Evolutionary conservation across 306 rosid genomes (phyloP).

Genomic region (Purshia tridentata): DNA sequence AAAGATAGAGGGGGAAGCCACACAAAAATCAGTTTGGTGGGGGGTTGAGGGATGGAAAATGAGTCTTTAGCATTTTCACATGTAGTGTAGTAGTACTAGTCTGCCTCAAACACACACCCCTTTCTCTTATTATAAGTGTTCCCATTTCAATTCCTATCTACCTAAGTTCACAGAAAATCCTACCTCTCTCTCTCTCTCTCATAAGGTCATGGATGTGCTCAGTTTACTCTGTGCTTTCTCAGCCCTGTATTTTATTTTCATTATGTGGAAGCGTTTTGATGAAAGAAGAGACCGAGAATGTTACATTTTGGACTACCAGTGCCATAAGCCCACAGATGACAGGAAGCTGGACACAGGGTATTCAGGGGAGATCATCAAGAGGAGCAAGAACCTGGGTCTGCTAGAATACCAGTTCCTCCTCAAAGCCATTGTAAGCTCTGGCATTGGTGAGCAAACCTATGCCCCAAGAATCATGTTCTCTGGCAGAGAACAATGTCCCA

Average conservation of each 20-base stretch:
- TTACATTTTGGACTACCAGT: conserved; percentile 72
- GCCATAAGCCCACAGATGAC: conserved; percentile 67
- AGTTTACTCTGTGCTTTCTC: conserved; percentile 34
- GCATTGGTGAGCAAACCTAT: conserved; percentile 89
- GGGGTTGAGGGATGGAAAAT: conserved; percentile 48
- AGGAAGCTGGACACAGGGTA: conserved; percentile 59
- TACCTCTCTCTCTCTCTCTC: conserved; percentile 16
- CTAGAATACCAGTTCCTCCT: conserved; percentile 71
- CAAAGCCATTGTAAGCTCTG: conserved; percentile 83
- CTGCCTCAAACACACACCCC: not conserved
- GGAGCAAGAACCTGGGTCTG: conserved; percentile 55
- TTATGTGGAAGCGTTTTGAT: conserved; percentile 54
- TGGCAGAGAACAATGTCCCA: conserved; percentile 53
- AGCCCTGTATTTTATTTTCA: conserved; percentile 38
- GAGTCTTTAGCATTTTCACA: conserved; percentile 32
- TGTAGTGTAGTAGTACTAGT: conserved; percentile 3
- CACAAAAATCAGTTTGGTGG: conserved; percentile 51
- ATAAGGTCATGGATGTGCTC: conserved; percentile 53
- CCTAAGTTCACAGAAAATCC: conserved; percentile 13
- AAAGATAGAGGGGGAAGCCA: conserved; percentile 32
- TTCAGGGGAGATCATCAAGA: conserved; percentile 51
- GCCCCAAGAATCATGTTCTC: conserved; percentile 64
- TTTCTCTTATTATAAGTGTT: conserved; percentile 31
- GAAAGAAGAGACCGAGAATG: conserved; percentile 55
- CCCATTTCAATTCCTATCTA: conserved; percentile 15